Evolutionary conservation across 805 yeast genomes (phyloP).

Genomic region (Candida peoriensis): DNA sequence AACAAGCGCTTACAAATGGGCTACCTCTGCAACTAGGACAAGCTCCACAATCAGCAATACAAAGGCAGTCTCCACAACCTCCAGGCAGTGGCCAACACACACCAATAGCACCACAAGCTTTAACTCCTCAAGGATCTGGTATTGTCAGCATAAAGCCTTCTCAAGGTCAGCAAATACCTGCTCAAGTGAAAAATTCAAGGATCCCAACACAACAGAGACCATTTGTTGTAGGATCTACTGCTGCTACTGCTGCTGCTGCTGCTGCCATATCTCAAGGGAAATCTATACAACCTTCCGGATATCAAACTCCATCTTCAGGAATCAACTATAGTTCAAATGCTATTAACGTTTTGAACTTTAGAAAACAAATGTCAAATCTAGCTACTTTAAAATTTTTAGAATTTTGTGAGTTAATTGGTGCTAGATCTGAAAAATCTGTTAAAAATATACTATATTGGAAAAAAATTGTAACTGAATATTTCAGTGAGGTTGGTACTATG

Average conservation of each 20-base stretch:
- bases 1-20: too few species aligned
- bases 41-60: not conserved
- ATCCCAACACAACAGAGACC: not conserved
- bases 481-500: constrained; percentile 45
- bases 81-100: constrained; percentile 5
- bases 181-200: not conserved
- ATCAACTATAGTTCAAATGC: constrained; percentile 6
- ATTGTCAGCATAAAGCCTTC: not conserved
- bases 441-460: constrained; percentile 47
- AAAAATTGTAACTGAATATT: constrained; percentile 42
- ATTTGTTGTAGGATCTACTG: too few species aligned
- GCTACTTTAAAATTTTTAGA: constrained; percentile 49
- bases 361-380: constrained; percentile 40
- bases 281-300: not conserved
- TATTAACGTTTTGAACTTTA: constrained; percentile 21
- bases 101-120: constrained; percentile 5
- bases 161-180: not conserved
- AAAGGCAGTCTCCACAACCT: not conserved
- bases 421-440: constrained; percentile 34
- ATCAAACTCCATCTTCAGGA: not conserved
- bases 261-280: not conserved
- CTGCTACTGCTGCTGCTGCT: not conserved
- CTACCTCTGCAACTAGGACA: not conserved
- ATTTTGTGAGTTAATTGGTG: constrained; percentile 41
- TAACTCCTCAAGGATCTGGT: constrained; percentile 1